Evolutionary conservation across 176 grass and related monocot genomes (phyloP).

Genomic region (Guadua angustifolia): DNA sequence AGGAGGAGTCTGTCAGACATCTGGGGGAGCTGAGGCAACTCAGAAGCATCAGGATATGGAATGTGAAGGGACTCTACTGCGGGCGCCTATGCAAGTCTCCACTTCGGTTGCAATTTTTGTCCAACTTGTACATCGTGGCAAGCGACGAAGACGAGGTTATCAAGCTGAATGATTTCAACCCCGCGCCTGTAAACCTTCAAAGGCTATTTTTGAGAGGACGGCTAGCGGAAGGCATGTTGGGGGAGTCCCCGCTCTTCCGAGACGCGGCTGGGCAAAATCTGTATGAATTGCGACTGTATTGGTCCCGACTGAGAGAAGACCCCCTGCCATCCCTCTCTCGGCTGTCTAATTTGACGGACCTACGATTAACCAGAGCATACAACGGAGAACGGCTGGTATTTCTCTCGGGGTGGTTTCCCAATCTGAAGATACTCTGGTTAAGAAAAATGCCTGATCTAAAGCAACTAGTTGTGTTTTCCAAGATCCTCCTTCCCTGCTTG

Average conservation of each 20-base stretch:
- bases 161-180: background rate
- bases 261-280: background rate
- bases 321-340: background rate
- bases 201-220: background rate
- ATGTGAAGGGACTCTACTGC: no score
- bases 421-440: background rate
- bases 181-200: background rate
- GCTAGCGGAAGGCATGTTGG: background rate
- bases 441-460: background rate
- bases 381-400: background rate
- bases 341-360: background rate
- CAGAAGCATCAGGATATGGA: no score
- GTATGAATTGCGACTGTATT: rapidly evolving
- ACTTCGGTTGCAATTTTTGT: background rate
- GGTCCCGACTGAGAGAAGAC: background rate
- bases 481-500: no score
- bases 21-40: background rate
- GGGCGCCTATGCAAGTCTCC: background rate
- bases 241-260: background rate
- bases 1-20: background rate
- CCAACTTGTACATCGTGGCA: background rate
- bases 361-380: background rate
- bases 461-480: background rate
- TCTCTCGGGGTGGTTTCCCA: background rate
- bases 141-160: background rate